Base-by-base conservation (phyloP, 2,329 filamentous ascomycete genomes). In the Hypoxylon sp. region DNA sequence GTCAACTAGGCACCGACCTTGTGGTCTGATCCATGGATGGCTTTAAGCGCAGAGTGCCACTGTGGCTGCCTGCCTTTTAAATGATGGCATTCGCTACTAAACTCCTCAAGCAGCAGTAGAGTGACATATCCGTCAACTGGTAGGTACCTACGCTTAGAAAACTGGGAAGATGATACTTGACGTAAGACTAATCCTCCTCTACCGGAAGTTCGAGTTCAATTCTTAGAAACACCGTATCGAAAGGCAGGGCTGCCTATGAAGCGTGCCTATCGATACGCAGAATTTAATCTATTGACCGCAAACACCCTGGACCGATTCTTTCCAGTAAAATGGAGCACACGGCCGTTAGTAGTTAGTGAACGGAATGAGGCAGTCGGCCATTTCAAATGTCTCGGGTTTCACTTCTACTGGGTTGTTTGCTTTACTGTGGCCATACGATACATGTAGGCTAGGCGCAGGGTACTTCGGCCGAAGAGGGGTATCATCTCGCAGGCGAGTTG, bases 361-460 rank as follows among this genome's bases (percentile, higher is more conserved):
- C 62, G 59, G 65, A 61, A 45, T 55, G 56, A 45, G 28, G 52
- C 44, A 51, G 51, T 57, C 59, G 59, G 59, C 44, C 38, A 52
- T 58, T 66, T 63, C 48, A 40, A 40, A 40, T 68, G 65, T 68
- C 62, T 68, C 60, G 52, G 62, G 52, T 61, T 53, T 8, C 30
- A 49, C 20, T 50, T 54, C 51, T 46, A 44, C 49, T 53, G 14
- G 24, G 12, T 30, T 61, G 59, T 63, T 68, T 68, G 58, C 59
- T 68, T 46, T 16, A 4, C 48, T 54, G 59, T 24, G 56, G 38
- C 55, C 52, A 57, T n/a, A n/a, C n/a, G n/a, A n/a, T n/a, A n/a
- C n/a, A n/a, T n/a, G n/a, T 53, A 66, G 66, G 63, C 63, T 63
- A 64, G 59, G 33, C 64, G 63, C 65, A 68, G 55, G 53, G 63